Evolutionary conservation across 2,329 filamentous ascomycete species (phyloP).

Genomic region (Cytospora piceicola): DNA sequence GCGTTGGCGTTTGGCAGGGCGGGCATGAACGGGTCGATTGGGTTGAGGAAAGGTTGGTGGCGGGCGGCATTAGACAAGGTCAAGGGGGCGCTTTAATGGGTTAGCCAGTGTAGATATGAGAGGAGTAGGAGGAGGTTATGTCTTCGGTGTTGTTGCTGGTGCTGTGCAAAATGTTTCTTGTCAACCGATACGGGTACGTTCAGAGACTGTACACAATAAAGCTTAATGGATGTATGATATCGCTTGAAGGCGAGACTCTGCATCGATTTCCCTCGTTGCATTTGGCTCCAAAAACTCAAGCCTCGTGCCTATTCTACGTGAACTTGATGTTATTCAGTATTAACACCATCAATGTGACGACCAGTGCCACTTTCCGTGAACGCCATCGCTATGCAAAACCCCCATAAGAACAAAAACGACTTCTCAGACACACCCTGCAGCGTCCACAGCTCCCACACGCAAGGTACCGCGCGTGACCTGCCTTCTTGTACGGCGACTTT

Average conservation of each 20-base stretch:
- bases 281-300: not conserved
- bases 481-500: constrained; percentile 6
- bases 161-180: not conserved
- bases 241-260: constrained; percentile 18
- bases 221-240: constrained; percentile 25
- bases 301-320: not conserved
- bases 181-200: not conserved
- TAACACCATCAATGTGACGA: not conserved
- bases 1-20: constrained; percentile 35
- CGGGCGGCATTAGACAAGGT: constrained; percentile 2
- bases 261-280: not conserved
- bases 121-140: not conserved
- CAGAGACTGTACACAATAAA: constrained; percentile 26
- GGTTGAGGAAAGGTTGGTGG: constrained; percentile 5
- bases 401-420: constrained; percentile 11
- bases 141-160: not conserved
- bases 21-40: constrained; percentile 1
- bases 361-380: constrained; percentile 2
- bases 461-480: constrained; percentile 5
- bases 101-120: constrained; percentile 15
- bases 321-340: not conserved
- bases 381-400: constrained; percentile 33
- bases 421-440: constrained; percentile 15
- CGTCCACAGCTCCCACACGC: constrained; percentile 4
- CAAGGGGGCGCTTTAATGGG: not conserved